phyloP scores from a whole-genome alignment of 768 basidiomycete species.

The Calocybe gangraenosa region DNA sequence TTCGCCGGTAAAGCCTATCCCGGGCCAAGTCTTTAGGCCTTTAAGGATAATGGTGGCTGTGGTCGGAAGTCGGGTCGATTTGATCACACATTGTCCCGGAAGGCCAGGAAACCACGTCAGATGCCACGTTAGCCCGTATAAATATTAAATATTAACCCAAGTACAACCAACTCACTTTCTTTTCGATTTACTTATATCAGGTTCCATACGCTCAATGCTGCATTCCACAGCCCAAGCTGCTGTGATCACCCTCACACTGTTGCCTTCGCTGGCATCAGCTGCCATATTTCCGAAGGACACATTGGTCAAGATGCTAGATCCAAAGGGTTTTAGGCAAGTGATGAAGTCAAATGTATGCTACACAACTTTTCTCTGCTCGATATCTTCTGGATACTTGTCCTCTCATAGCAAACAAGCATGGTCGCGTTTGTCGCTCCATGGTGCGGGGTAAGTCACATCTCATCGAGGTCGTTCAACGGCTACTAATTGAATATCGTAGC shows the following conservation, averaged over 20 bases:
- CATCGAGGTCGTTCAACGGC: background rate
- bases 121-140: background rate
- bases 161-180: no score
- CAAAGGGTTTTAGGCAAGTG: constrained; percentile 62
- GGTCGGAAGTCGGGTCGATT: no score
- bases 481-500: constrained; percentile 36
- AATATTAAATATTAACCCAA: background rate
- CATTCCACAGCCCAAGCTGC: constrained; percentile 28
- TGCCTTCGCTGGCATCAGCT: constrained; percentile 47
- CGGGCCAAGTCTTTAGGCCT: no score
- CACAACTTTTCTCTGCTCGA: background rate
- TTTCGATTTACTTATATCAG: no score
- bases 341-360: constrained; percentile 72
- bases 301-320: constrained; percentile 69
- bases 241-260: constrained; percentile 30
- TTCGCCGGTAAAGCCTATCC: no score
- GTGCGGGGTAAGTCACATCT: constrained; percentile 65
- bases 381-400: background rate
- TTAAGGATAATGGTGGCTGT: no score
- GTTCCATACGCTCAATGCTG: constrained; percentile 33
- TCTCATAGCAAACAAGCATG: constrained; percentile 59
- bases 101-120: no score
- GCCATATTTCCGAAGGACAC: constrained; percentile 45
- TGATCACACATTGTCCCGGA: no score
- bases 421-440: constrained; percentile 95